A percentile compares a stretch with the other conserved stretches of the same genome.
Evolutionary conservation across 306 rosid species (phyloP).

Genomic region (Lathyrus oleraceus): DNA sequence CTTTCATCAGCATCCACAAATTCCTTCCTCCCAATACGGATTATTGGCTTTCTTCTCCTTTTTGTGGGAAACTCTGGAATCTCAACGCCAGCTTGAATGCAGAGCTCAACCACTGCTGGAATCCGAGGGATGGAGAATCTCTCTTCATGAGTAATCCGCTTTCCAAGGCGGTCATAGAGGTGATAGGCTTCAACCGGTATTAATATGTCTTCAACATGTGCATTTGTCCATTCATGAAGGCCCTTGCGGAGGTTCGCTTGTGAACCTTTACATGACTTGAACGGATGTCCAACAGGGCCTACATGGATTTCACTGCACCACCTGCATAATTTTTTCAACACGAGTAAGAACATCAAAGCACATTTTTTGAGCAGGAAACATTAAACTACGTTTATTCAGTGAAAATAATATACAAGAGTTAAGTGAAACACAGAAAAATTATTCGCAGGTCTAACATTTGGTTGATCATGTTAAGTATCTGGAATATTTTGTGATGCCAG

Average conservation of each 20-base stretch:
- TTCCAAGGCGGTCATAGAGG: slow-evolving; percentile 78
- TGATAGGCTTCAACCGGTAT: slow-evolving; percentile 80
- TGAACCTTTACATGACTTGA: slow-evolving; percentile 80
- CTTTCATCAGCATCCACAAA: slow-evolving; percentile 90
- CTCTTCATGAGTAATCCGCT: slow-evolving; percentile 68
- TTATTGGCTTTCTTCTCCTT: slow-evolving; percentile 91
- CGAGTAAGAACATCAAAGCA: slow-evolving; percentile 19
- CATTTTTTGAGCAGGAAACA: not conserved
- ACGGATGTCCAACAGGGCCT: slow-evolving; percentile 94
- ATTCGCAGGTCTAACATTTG: slow-evolving; percentile 13
- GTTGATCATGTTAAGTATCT: not conserved
- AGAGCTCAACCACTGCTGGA: slow-evolving; percentile 92
- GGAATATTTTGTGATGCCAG: slow-evolving; percentile 19
- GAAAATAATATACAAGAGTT: slow-evolving; percentile 1
- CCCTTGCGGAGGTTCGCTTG: slow-evolving; percentile 64
- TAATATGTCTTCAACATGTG: slow-evolving; percentile 74
- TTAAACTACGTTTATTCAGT: slow-evolving; percentile 10
- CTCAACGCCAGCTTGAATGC: slow-evolving; percentile 93
- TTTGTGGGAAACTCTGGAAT: slow-evolving; percentile 70
- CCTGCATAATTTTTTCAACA: slow-evolving; percentile 50
- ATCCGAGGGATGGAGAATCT: slow-evolving; percentile 78
- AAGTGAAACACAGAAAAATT: not conserved
- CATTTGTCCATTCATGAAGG: slow-evolving; percentile 76
- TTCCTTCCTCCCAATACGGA: slow-evolving; percentile 73
- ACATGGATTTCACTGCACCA: slow-evolving; percentile 92